Evolutionary conservation across 2,329 filamentous ascomycete species (phyloP).

Genomic region (Pseudogymnoascus sp.): DNA sequence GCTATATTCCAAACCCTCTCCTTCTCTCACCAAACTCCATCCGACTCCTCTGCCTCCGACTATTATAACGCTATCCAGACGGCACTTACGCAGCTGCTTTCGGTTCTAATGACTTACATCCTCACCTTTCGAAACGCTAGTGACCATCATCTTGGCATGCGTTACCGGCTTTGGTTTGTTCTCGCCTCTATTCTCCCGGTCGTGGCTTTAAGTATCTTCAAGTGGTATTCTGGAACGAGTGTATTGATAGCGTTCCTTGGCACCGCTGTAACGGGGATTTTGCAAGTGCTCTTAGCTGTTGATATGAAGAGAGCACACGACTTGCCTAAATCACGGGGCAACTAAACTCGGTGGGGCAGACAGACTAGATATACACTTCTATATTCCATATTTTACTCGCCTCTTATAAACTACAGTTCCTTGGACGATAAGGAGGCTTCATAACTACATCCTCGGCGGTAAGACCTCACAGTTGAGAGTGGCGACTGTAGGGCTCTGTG

Average conservation of each 20-base stretch:
- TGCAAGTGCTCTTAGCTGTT: background rate
- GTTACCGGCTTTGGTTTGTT: background rate
- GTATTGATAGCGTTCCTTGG: background rate
- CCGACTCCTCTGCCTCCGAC: background rate
- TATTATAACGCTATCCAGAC: background rate
- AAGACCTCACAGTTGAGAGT: background rate
- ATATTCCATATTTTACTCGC: background rate
- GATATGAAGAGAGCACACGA: background rate
- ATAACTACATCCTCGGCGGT: background rate
- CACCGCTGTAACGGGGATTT: background rate
- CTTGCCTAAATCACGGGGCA: background rate
- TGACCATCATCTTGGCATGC: background rate
- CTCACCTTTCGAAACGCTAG: background rate
- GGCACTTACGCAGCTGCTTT: background rate
- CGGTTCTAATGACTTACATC: background rate
- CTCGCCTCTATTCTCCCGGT: background rate
- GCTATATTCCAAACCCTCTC: background rate
- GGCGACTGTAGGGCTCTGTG: background rate
- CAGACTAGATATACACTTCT: background rate
- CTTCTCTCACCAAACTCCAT: background rate
- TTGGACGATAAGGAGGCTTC: background rate
- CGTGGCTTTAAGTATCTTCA: background rate
- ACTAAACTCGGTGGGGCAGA: background rate
- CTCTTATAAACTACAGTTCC: background rate
- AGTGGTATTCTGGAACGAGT: background rate